Evolutionary conservation across 129 eudicot species (phyloP), one percentile per base, ranked within the genome.

Genomic region (Lactuca saligna): DNA sequence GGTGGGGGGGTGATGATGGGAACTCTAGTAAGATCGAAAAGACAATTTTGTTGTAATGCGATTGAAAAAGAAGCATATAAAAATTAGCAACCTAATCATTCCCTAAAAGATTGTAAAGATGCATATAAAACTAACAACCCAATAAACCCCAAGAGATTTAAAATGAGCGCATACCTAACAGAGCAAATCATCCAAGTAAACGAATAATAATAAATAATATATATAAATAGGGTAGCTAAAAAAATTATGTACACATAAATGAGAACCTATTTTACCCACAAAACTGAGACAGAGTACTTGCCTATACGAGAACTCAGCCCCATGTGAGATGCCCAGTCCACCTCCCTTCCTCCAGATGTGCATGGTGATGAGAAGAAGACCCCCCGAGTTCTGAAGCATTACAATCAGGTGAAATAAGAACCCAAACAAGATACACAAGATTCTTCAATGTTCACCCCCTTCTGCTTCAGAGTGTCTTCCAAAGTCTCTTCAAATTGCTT

Each of bases 231-330:
- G 68, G 54, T 59, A 34, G 60, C 61, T 54, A 49, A 70, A 61
- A 61, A 14, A 25, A 37, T 64, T 39, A 59, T 44, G 38, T 35
- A 25, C 29, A 25, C 29, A 63, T 7, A 41, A 42, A 61, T 38
- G 54, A 61, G 69, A 70, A 73, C 74, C 78, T 57, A 69, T 10
- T 63, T 54, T 64, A 76, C 82, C 78, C 75, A 74, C 56, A 65
- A 55, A 76, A 72, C 62, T 62, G 66, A 81, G 68, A 75, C 70
- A 70, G 72, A 70, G 72, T 72, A 83, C 91, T 81, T 80, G 90
- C 90, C 90, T 77, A 54, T 62, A 65, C 5, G 29, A 59, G 83
- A 69, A 29, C 77, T 65, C 61, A 54, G 79, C 68, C 75, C 79
- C 79, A 46, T 74, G 69, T 49, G 77, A 65, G 46, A 54, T 66